Evolutionary conservation across 2,329 filamentous ascomycete genomes (phyloP), one percentile per base, ranked within the genome.

Genomic region (Rutstroemia sp.): DNA sequence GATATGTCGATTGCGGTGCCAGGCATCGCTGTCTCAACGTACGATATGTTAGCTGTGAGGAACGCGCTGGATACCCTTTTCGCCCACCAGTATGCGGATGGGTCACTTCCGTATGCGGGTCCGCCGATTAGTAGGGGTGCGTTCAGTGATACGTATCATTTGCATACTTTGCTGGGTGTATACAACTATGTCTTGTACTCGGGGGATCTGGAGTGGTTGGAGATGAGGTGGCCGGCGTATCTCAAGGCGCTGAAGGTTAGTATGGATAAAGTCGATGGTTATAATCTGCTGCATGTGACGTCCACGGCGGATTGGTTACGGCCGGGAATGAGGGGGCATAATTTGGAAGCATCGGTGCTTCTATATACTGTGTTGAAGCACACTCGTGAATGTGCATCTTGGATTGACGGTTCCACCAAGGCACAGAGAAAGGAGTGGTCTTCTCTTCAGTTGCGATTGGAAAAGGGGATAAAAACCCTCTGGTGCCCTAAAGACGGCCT

Each of bases 171-270:
- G 68, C 76, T 84, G 48, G 79, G 80, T 4, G 78, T 78, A 7
- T 79, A 80, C 65, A 78, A 80, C 52, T 84, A 84, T 62, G 73
- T 81, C 46, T 69, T 83, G 1, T 84, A 76, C 60, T 78, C 78
- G 0, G 78, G 79, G n/a, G 78, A 84, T 58, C 65, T 76, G 2
- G 68, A 67, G 0, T 83, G 79, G 61, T 63, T 83, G 19, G 61
- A 65, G 8, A 57, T 62, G 12, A 75, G 75, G 30, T 83, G 79
- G 80, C 59, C 69, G 0, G 71, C 71, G 1, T 83, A 82, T 60
- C 65, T 73, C 3, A 65, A 64, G 9, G 79, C 76, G 1, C 74
- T 83, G 69, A 61, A 72, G 0, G 47, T 65, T 48, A 74, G 76
- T 44, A 72, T 76, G 50, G 66, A 59, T 7, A 76, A 77, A 61